Conservation (phyloP, 2,329 filamentous ascomycete genomes). For the Xylariaceae sp. region DNA sequence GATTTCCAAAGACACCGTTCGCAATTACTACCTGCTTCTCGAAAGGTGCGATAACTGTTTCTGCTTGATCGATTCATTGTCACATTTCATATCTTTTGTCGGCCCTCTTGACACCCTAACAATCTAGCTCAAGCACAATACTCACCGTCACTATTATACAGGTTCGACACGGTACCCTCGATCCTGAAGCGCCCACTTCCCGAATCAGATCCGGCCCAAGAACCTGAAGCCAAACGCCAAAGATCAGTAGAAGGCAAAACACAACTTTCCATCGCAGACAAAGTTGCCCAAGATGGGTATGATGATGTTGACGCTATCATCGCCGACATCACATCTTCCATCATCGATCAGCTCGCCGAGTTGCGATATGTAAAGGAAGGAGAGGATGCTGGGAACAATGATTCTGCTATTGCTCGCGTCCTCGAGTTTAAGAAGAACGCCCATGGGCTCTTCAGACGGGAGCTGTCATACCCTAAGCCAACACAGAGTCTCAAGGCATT, state of each 20-base stretch:
- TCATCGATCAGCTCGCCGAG: conserved; percentile 55
- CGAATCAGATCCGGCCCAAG: conserved; percentile 49
- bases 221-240: conserved; percentile 65
- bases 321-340: conserved; percentile 57
- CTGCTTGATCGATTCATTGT: conserved; percentile 3
- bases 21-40: conserved; percentile 39
- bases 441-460: conserved; percentile 66
- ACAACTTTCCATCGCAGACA: conserved; percentile 57
- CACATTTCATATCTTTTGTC: background rate
- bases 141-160: conserved; percentile 38
- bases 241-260: conserved; percentile 56
- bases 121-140: background rate
- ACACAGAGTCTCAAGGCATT: conserved; percentile 44
- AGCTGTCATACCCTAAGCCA: conserved; percentile 58
- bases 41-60: conserved; percentile 35
- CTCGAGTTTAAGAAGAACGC: conserved; percentile 67
- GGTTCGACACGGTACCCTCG: conserved; percentile 60
- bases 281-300: conserved; percentile 58
- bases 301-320: conserved; percentile 70
- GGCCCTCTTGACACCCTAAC: background rate
- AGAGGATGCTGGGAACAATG: conserved; percentile 36
- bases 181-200: conserved; percentile 61
- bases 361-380: conserved; percentile 40
- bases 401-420: conserved; percentile 51
- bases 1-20: conserved; percentile 34